Conservation (phyloP, 2,329 filamentous ascomycete species). For the Colletotrichum sp. region DNA sequence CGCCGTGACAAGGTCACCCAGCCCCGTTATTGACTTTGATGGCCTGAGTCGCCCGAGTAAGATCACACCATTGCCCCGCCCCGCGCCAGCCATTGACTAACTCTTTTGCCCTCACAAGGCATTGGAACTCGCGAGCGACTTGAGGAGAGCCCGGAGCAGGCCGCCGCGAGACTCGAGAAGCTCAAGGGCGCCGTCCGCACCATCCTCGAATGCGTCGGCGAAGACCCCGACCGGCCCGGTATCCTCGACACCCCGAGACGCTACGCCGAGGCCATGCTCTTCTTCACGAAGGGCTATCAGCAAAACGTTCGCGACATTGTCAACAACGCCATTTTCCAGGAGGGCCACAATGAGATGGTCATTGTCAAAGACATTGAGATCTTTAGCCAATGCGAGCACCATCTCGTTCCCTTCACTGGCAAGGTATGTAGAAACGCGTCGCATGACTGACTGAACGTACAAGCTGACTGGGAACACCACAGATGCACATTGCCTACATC, state of each 20-base stretch:
- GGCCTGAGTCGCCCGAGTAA: conserved; percentile 64
- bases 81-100: conserved; percentile 21
- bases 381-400: conserved; percentile 94
- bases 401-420: conserved; percentile 93
- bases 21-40: conserved; percentile 66
- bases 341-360: conserved; percentile 95
- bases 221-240: conserved; percentile 70
- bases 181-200: conserved; percentile 69
- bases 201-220: conserved; percentile 71
- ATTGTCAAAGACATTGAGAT: conserved; percentile 98
- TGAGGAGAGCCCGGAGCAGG: conserved; percentile 60
- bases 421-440: conserved; percentile 65
- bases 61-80: not conserved
- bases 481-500: conserved; percentile 99
- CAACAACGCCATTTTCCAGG: conserved; percentile 93
- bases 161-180: conserved; percentile 57
- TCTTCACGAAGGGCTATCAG: conserved; percentile 96
- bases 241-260: conserved; percentile 75
- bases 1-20: conserved; percentile 32
- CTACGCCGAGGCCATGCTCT: conserved; percentile 95
- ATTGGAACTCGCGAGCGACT: conserved; percentile 68
- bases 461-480: not conserved
- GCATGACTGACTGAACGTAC: not conserved
- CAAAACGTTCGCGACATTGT: conserved; percentile 91
- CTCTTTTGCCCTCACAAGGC: conserved; percentile 40